Evolutionary conservation across 345 rosid genomes (phyloP), one percentile per base, ranked within the genome.

Genomic region (Bruguiera sexangula): DNA sequence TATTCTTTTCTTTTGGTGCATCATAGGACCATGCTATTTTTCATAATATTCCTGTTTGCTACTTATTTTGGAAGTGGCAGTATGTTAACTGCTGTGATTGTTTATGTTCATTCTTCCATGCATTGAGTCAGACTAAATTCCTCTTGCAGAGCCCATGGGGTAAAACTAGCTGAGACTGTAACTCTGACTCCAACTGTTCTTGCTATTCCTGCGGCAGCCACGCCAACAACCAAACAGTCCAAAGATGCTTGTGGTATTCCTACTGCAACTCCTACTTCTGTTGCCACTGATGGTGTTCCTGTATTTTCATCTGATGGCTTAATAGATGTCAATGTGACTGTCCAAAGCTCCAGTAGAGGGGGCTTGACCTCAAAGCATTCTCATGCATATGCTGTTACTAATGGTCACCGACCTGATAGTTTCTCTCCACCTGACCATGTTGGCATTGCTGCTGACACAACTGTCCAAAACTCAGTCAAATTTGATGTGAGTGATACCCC

Each of bases 401-500:
- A 65, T 62, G 69, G 57, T 63, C 48, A 67, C 54, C 55, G 56
- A 31, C 69, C 27, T 54, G 73, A 73, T 27, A 37, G 43, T 70
- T 55, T 58, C 27, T 19, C 65, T 57, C 67, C 68, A 61, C 16
- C 37, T 32, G 67, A 63, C 54, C 69, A 48, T 54, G 56, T 46
- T 27, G 43, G 66, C 69, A 60, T 20, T 27, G 27, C 66, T 37
- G 75, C 70, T 64, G 81, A 69, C 62, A 60, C 60, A 50, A 62
- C 67, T 50, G 71, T 63, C 9, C 53, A 43, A 57, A 56, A 56
- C 66, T 52, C 82, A 62, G 31, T 37, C 55, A 54, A 26, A 75
- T 57, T 73, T 70, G 84, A 86, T 83, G 76, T 84, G 80, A 72
- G 69, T 65, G 73, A 84, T 54, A 82, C 82, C 54, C 96, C 96